A percentile compares a stretch with the other conserved stretches of the same genome.
Conservation (phyloP, 2,329 filamentous ascomycete species). For the Fusarium dimerum region DNA sequence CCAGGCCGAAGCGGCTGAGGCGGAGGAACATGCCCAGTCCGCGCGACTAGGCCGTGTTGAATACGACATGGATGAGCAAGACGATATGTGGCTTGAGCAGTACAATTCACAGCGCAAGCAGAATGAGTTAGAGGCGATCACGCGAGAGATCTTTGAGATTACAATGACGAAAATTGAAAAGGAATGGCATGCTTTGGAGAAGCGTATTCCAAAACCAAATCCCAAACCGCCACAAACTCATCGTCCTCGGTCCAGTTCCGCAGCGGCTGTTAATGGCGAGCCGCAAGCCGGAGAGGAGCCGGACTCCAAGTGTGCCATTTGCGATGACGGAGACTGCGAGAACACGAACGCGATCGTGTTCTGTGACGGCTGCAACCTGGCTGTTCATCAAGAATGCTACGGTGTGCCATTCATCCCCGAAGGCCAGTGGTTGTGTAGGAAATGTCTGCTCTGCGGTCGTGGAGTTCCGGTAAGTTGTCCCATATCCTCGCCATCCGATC, state of each 20-base stretch:
- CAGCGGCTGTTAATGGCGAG: slow-evolving; percentile 93
- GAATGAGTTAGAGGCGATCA: slow-evolving; percentile 78
- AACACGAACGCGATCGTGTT: slow-evolving; percentile 99
- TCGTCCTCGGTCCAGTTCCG: slow-evolving; percentile 87
- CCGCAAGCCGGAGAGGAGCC: slow-evolving; percentile 83
- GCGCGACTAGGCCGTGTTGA: slow-evolving; percentile 77
- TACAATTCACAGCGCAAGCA: slow-evolving; percentile 77
- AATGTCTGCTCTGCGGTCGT: slow-evolving; percentile 92
- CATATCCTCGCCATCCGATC: not conserved
- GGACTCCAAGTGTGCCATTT: slow-evolving; percentile 96
- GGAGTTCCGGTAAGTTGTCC: slow-evolving; percentile 70
- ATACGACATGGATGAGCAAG: slow-evolving; percentile 99
- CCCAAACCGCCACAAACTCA: slow-evolving; percentile 96
- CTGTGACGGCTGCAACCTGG: slow-evolving; percentile 95
- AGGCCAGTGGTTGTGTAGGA: slow-evolving; percentile 96
- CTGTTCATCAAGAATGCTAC: slow-evolving; percentile 98
- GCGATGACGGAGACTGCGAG: slow-evolving; percentile 98
- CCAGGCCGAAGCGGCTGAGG: slow-evolving; percentile 33
- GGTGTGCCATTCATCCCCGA: slow-evolving; percentile 98
- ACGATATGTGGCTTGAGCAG: slow-evolving; percentile 90
- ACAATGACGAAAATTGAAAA: slow-evolving; percentile 99
- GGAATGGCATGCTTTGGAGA: slow-evolving; percentile 95
- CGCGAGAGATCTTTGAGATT: slow-evolving; percentile 93
- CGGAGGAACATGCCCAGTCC: slow-evolving; percentile 34
- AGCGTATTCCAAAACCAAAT: slow-evolving; percentile 94